Base-by-base conservation (phyloP, 768 basidiomycete genomes). In the Pulveroboletus sp. region DNA sequence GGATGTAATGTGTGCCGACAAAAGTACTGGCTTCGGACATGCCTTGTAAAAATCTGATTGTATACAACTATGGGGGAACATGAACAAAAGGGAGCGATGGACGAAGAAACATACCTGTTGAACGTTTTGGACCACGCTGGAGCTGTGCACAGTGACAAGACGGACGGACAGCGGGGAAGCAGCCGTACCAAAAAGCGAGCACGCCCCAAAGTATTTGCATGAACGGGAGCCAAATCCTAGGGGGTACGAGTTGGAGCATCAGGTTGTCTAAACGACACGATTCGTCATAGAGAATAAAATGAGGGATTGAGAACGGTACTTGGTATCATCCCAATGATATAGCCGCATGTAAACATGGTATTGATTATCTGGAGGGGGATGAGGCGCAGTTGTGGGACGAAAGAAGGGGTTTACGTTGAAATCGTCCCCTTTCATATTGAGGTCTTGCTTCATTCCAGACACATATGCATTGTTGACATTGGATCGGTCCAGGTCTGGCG, bases 401-500 rank as follows among this genome's bases (percentile, higher is more conserved):
- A 31, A 2, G 33, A 27, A 11, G 2, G 14, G 27, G 24, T 40
- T 52, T 43, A 79, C 77, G 58, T 87, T 85, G 59, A 80, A 79
- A 40, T 87, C 73, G 34, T 75, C 81, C 33, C 83, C 84, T 36
- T 71, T 62, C 82, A 87, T 84, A 47, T 75, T 56, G 32, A 88
- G 72, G 19, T 85, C 85, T 64, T 87, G 82, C 52, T 76, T 81
- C 85, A 90, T 86, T 6, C 86, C 86, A 5, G 83, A 85, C n/a
- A 86, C 82, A 64, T 85, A 87, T 11, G 86, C 86, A 64, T 88
- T 88, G 55, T 74, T 72, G 24, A 87, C 70, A 64, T 85, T 85
- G 27, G 83, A 82, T 47, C 84, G 69, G 62, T 85, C 84, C 19
- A 87, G 71, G 65, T 85, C 82, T 85, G 53, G 33, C 12, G 6